A percentile compares a stretch with the other conserved stretches of the same genome.
phyloP scores from a whole-genome alignment of 2,329 filamentous ascomycete species.

The Alternaria dauci region DNA sequence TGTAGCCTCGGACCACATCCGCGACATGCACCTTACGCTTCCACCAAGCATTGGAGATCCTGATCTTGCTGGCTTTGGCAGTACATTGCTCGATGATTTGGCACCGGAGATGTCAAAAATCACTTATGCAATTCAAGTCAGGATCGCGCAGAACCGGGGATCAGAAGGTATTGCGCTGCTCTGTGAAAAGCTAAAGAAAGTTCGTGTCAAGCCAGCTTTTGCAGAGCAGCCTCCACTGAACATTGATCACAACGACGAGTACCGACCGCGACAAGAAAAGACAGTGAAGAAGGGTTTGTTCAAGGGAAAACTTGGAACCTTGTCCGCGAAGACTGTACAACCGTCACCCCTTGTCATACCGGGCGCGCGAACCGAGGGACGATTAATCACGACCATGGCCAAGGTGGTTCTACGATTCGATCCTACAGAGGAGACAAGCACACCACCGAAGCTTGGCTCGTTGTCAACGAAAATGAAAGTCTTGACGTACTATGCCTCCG shows the following conservation, averaged over 20 bases:
- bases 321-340: constrained; percentile 66
- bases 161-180: constrained; percentile 55
- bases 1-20: constrained; percentile 60
- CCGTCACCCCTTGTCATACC: constrained; percentile 64
- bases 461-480: constrained; percentile 65
- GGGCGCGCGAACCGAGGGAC: constrained; percentile 49
- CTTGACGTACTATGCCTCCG: constrained; percentile 65
- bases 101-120: constrained; percentile 70
- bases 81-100: constrained; percentile 65
- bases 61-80: constrained; percentile 60
- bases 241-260: constrained; percentile 58
- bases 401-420: constrained; percentile 69
- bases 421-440: constrained; percentile 58
- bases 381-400: constrained; percentile 62
- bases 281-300: constrained; percentile 67
- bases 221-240: constrained; percentile 68
- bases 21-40: constrained; percentile 64
- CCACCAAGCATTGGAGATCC: constrained; percentile 70
- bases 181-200: constrained; percentile 61
- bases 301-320: constrained; percentile 65
- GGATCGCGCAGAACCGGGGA: constrained; percentile 53
- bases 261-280: constrained; percentile 66
- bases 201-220: constrained; percentile 67
- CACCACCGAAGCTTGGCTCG: constrained; percentile 63
- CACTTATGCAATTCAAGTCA: constrained; percentile 63